Percentiles rank a stretch among this genome's conserved stretches.
Evolutionary conservation across 257 asterid genomes (phyloP).

Genomic region (Echites panduratus): DNA sequence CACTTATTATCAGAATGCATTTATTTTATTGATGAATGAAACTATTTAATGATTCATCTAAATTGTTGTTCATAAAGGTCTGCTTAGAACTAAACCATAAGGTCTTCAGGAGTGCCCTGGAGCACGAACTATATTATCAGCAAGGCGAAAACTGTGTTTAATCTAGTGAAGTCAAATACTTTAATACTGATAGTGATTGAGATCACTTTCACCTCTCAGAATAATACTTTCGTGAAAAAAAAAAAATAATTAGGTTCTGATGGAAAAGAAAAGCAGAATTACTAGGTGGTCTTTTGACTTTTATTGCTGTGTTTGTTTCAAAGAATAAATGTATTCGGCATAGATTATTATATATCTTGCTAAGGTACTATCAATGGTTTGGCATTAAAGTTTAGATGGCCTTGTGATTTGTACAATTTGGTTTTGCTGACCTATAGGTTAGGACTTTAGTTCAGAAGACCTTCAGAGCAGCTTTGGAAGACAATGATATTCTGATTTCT

Average conservation of each 20-base stretch:
- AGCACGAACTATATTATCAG: background rate
- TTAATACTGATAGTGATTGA: background rate
- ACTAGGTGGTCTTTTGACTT: background rate
- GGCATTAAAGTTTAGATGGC: background rate
- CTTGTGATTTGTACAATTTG: background rate
- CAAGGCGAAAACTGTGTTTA: background rate
- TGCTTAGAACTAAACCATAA: background rate
- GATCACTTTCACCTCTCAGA: background rate
- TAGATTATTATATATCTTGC: background rate
- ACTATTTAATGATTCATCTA: background rate
- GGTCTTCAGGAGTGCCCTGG: background rate
- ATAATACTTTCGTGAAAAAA: too few species aligned
- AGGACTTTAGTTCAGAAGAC: constrained; percentile 70
- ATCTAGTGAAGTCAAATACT: background rate
- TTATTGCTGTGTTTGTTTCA: background rate
- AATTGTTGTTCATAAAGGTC: background rate
- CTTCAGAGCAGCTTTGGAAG: constrained; percentile 73
- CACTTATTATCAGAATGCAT: background rate
- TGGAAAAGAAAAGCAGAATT: background rate
- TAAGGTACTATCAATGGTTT: background rate
- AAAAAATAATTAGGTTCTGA: background rate
- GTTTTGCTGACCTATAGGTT: constrained; percentile 43
- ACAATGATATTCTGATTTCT: constrained; percentile 81
- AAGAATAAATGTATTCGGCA: background rate
- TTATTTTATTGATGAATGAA: background rate